Percentiles rank a stretch among this genome's conserved stretches.
These are phyloP conservation scores for Fomitopsis pinicola DNA, from an alignment of 1,284 basidiomycete genomes.

Conservation along the genomic window DNA sequence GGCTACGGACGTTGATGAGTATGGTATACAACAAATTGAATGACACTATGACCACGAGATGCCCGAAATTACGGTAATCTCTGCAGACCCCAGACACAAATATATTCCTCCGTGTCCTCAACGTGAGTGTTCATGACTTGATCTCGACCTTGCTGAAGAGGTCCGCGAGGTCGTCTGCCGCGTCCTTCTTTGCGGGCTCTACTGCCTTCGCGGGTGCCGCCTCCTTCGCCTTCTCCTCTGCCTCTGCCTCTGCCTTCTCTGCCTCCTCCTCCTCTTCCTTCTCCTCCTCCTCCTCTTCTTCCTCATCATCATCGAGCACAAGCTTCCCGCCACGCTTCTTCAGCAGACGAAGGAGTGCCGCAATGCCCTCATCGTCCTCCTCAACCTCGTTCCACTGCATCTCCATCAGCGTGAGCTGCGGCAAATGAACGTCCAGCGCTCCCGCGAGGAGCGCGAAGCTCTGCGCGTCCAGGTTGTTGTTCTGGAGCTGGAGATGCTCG, in stretches of 20 bases:
- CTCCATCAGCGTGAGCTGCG: slow-evolving; percentile 64
- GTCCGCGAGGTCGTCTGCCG: slow-evolving; percentile 55
- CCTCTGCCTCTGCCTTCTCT: slow-evolving; percentile 39
- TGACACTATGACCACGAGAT: background rate
- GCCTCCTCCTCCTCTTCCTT: slow-evolving; percentile 46
- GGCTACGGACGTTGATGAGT: slow-evolving; percentile 3
- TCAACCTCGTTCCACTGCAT: slow-evolving; percentile 87
- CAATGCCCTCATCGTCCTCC: slow-evolving; percentile 68
- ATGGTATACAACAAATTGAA: slow-evolving; percentile 16
- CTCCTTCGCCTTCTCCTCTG: slow-evolving; percentile 32
- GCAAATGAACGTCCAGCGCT: slow-evolving; percentile 59
- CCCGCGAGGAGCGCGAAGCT: slow-evolving; percentile 67
- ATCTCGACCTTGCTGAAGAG: slow-evolving; percentile 54
- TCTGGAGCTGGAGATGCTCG: slow-evolving; percentile 78
- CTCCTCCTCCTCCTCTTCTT: slow-evolving; percentile 75
- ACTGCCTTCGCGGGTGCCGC: slow-evolving; percentile 21
- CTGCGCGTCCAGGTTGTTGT: slow-evolving; percentile 80
- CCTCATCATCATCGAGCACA: slow-evolving; percentile 64
- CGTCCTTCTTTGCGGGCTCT: slow-evolving; percentile 35
- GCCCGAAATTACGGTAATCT: slow-evolving; percentile 3
- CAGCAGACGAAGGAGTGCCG: slow-evolving; percentile 61
- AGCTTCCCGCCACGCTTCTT: slow-evolving; percentile 65
- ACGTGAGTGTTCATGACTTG: slow-evolving; percentile 8
- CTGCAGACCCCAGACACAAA: slow-evolving; percentile 4
- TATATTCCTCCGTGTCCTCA: background rate